Evolutionary conservation across 2,329 filamentous ascomycete genomes (phyloP).

Genomic region (Fusarium nisikadoi): DNA sequence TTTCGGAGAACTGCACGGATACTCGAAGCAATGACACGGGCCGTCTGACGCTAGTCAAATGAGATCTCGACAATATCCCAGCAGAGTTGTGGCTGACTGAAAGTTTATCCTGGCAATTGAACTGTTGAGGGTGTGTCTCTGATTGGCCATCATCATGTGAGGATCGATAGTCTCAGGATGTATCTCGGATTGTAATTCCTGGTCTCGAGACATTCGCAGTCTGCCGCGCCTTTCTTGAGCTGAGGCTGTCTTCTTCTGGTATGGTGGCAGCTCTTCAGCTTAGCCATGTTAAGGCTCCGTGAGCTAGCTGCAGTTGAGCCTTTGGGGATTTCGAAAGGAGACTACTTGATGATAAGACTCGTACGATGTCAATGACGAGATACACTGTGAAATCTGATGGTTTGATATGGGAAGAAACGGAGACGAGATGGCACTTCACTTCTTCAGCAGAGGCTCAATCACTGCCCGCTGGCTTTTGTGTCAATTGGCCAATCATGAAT

Average conservation of each 20-base stretch:
- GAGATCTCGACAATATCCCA: slow-evolving; percentile 1
- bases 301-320: neutral
- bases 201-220: neutral
- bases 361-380: neutral
- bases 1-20: neutral
- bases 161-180: neutral
- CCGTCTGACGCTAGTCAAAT: slow-evolving; percentile 2
- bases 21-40: neutral
- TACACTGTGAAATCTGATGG: neutral
- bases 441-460: neutral
- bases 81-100: slow-evolving; percentile 30
- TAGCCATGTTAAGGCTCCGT: neutral
- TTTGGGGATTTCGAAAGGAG: neutral
- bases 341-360: neutral
- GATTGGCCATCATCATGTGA: slow-evolving; percentile 9
- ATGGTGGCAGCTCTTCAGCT: neutral
- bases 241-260: neutral
- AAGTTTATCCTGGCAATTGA: neutral
- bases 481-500: neutral
- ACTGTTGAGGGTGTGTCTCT: neutral
- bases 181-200: slow-evolving; percentile 8
- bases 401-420: neutral
- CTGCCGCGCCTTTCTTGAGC: neutral
- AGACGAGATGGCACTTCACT: too few species aligned
- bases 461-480: neutral